Conservation (phyloP, 2,329 filamentous ascomycete genomes). For the Venturia effusa region DNA sequence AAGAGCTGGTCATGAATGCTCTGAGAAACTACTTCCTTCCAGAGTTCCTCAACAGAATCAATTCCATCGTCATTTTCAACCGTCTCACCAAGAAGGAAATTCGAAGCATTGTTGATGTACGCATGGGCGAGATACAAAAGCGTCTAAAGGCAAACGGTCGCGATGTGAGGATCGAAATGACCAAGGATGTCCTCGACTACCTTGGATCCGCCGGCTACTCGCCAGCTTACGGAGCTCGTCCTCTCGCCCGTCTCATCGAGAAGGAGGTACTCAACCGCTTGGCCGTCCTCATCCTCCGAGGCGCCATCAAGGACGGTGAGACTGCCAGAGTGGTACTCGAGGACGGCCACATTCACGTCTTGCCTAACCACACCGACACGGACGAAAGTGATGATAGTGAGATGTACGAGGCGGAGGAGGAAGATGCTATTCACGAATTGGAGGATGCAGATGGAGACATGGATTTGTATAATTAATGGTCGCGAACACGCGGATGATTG, state of each 20-base stretch:
- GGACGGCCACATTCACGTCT: conserved; percentile 67
- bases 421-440: conserved; percentile 62
- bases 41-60: conserved; percentile 98
- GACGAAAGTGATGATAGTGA: conserved; percentile 56
- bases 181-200: conserved; percentile 82
- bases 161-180: conserved; percentile 75
- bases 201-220: conserved; percentile 86
- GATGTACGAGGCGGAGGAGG: conserved; percentile 48
- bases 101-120: conserved; percentile 87
- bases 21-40: conserved; percentile 94
- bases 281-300: conserved; percentile 81
- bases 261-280: conserved; percentile 92
- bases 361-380: conserved; percentile 69
- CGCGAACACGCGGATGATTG: not conserved
- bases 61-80: conserved; percentile 95
- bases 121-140: conserved; percentile 80
- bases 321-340: conserved; percentile 66
- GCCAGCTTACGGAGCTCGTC: conserved; percentile 86
- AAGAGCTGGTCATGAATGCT: conserved; percentile 80
- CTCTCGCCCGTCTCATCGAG: conserved; percentile 82
- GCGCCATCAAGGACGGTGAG: conserved; percentile 78
- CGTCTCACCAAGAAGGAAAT: conserved; percentile 83
- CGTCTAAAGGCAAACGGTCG: conserved; percentile 76
- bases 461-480: conserved; percentile 50
- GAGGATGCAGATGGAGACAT: conserved; percentile 43